phyloP scores from a whole-genome alignment of 257 asterid species.

The Nicotiana benthamiana region DNA sequence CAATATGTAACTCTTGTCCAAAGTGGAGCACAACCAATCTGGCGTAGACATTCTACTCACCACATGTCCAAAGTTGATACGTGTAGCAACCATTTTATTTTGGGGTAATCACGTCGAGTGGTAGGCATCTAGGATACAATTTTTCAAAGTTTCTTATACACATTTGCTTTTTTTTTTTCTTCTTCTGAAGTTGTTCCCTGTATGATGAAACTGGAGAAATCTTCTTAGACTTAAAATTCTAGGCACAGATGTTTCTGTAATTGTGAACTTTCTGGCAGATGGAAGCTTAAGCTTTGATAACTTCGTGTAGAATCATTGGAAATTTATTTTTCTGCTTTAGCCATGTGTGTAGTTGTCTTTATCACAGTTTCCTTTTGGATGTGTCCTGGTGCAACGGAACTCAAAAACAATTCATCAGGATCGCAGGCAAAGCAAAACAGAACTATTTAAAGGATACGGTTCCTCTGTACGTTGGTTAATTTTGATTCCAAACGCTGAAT shows the following conservation, averaged over 20 bases:
- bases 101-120: not conserved
- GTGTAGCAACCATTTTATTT: not conserved
- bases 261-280: not conserved
- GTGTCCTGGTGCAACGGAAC: not conserved
- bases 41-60: constrained; percentile 92
- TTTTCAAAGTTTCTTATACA: not conserved
- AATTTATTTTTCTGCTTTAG: not conserved
- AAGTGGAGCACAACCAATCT: constrained; percentile 98
- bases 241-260: not conserved
- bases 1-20: constrained; percentile 89
- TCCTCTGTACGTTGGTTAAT: too few relatives aligned
- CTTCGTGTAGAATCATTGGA: not conserved
- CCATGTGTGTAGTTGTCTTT: not conserved
- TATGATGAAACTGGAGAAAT: not conserved
- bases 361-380: not conserved
- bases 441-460: not conserved
- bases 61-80: constrained; percentile 71
- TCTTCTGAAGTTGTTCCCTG: not conserved
- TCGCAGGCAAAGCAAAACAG: not conserved
- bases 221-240: not conserved
- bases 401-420: not conserved
- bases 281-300: not conserved
- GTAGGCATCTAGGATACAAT: not conserved
- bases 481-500: too few relatives aligned
- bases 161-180: not conserved